phyloP scores from a whole-genome alignment of 108 stramenopile genomes.

The Fistulifera solaris region DNA sequence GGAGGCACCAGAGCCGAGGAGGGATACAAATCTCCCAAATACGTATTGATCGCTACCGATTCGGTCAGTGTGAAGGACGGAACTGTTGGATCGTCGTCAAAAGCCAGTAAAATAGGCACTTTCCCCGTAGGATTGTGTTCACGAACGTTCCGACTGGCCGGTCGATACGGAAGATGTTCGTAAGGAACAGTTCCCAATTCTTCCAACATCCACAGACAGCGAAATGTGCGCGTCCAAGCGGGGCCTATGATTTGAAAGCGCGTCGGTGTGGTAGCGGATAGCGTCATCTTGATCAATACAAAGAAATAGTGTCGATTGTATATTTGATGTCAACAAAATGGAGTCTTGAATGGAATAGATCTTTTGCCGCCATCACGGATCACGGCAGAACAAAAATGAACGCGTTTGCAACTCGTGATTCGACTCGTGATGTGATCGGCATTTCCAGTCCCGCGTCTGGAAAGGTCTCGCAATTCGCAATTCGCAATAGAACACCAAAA shows the following conservation, averaged over 20 bases:
- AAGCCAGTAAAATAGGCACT: slow-evolving; percentile 51
- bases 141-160: slow-evolving; percentile 17
- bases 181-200: slow-evolving; percentile 42
- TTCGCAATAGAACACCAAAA: too few relatives aligned
- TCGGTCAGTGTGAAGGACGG: slow-evolving; percentile 39
- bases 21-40: slow-evolving; percentile 45
- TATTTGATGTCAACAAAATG: too few relatives aligned
- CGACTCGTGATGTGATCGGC: too few relatives aligned
- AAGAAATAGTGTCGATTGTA: too few relatives aligned
- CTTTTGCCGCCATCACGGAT: too few relatives aligned
- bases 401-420: too few relatives aligned
- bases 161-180: slow-evolving; percentile 25
- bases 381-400: too few relatives aligned
- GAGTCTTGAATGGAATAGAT: too few relatives aligned
- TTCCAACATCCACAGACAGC: slow-evolving; percentile 81
- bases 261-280: not conserved
- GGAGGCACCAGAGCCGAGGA: slow-evolving; percentile 38
- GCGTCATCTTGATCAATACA: not conserved
- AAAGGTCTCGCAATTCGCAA: too few relatives aligned
- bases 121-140: slow-evolving; percentile 60
- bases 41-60: slow-evolving; percentile 73
- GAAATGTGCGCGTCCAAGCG: slow-evolving; percentile 55
- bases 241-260: slow-evolving; percentile 35
- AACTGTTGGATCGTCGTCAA: slow-evolving; percentile 11
- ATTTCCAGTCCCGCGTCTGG: too few relatives aligned